Conservation (phyloP, 148 eudicot species). For the Beta vulgaris region DNA sequence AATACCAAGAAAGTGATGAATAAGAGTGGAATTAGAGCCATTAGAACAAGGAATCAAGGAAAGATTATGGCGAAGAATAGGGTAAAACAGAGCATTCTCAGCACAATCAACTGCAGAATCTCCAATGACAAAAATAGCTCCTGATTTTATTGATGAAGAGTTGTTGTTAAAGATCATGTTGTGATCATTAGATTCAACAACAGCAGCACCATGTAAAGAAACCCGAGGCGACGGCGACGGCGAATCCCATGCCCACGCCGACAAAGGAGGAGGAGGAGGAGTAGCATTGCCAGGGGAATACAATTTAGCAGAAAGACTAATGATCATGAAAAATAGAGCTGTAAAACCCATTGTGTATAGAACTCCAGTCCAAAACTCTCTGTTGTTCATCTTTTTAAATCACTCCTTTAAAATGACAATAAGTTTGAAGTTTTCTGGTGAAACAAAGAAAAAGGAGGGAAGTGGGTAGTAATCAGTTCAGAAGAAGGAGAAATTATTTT, state of each 20-base stretch:
- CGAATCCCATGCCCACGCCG: too few relatives aligned
- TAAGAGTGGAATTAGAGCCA: constrained; percentile 42
- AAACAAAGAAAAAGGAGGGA: not conserved
- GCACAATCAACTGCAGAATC: constrained; percentile 77
- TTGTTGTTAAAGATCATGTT: not conserved
- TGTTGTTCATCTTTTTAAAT: constrained; percentile 2
- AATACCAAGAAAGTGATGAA: constrained; percentile 58
- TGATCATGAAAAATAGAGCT: not conserved
- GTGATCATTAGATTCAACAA: not conserved
- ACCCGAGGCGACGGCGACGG: not conserved
- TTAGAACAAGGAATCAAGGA: constrained; percentile 48
- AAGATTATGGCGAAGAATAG: constrained; percentile 35
- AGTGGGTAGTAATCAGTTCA: constrained; percentile 25
- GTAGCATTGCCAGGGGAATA: not conserved
- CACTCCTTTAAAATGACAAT: not conserved
- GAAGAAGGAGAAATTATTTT: not conserved
- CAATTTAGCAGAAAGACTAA: not conserved
- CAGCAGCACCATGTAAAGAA: not conserved
- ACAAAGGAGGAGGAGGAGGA: too few relatives aligned
- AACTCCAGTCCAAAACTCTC: too few relatives aligned
- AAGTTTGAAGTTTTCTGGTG: not conserved
- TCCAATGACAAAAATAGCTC: constrained; percentile 43
- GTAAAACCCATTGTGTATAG: too few relatives aligned
- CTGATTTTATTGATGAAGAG: constrained; percentile 17
- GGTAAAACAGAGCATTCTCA: constrained; percentile 52